These are phyloP conservation scores for Anacardium occidentale DNA, from an alignment of 345 rosid genomes.

Conservation along the genomic window DNA sequence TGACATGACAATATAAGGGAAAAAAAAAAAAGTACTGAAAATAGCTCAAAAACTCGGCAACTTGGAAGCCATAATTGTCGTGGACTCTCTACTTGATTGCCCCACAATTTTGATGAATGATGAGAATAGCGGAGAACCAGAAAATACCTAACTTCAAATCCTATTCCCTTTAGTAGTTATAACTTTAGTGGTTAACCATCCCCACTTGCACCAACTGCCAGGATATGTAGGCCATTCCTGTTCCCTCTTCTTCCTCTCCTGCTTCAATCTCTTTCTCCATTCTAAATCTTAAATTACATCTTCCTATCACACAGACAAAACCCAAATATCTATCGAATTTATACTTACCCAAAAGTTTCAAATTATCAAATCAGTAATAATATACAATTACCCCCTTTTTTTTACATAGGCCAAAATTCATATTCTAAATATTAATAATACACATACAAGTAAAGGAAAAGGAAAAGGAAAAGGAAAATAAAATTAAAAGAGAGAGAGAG, in stretches of 20 bases:
- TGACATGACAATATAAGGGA: conserved; percentile 19
- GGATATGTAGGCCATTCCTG: conserved; percentile 41
- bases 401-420: conserved; percentile 20
- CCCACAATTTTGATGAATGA: conserved; percentile 12
- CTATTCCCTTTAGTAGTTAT: conserved; percentile 43
- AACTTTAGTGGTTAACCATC: conserved; percentile 40
- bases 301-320: no score
- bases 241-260: conserved; percentile 3
- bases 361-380: conserved; percentile 1
- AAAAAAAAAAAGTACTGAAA: not conserved
- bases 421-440: conserved; percentile 1
- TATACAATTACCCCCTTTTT: conserved; percentile 12
- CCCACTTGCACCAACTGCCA: conserved; percentile 38
- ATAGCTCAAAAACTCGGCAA: not conserved
- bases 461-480: no score
- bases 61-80: conserved; percentile 20
- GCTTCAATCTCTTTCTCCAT: not conserved
- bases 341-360: conserved; percentile 5
- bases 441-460: not conserved
- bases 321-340: not conserved
- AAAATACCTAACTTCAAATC: conserved; percentile 40
- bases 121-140: conserved; percentile 27
- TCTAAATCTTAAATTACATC: no score
- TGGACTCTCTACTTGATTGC: not conserved
- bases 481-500: no score